A percentile compares a stretch with the other conserved stretches of the same genome.
Evolutionary conservation across 495 filamentous ascomycete genomes (phyloP).

Genomic region (Cryomyces minteri): DNA sequence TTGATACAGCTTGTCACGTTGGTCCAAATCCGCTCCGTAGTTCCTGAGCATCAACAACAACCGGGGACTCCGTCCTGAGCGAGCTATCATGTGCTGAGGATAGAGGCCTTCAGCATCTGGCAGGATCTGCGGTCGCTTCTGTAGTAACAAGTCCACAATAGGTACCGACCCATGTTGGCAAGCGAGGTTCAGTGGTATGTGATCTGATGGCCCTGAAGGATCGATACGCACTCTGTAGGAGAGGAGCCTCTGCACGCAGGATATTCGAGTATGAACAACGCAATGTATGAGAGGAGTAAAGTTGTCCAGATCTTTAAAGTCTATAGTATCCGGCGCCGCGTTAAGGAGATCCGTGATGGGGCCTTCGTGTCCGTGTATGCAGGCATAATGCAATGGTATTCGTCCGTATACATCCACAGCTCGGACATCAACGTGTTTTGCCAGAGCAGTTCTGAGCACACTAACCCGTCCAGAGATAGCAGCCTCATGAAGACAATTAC

Average conservation of each 20-base stretch:
- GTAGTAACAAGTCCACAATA: constrained; percentile 69
- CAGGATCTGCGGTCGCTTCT: constrained; percentile 55
- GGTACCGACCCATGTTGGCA: constrained; percentile 76
- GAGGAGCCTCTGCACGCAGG: constrained; percentile 62
- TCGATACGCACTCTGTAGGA: constrained; percentile 57
- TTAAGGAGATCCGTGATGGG: constrained; percentile 60
- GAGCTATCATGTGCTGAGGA: constrained; percentile 92
- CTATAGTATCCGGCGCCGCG: constrained; percentile 44
- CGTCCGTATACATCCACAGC: constrained; percentile 83
- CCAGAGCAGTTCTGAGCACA: constrained; percentile 56
- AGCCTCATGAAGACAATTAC: constrained; percentile 89
- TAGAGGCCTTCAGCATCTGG: constrained; percentile 92
- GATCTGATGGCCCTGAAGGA: constrained; percentile 65
- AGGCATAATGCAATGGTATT: constrained; percentile 88
- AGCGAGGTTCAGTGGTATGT: constrained; percentile 84
- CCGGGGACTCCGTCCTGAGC: constrained; percentile 64
- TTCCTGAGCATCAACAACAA: constrained; percentile 62
- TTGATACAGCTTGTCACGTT: constrained; percentile 84
- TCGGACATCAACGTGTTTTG: constrained; percentile 51
- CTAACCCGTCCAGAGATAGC: constrained; percentile 70
- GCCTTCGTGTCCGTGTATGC: constrained; percentile 76
- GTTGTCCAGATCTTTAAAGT: constrained; percentile 86
- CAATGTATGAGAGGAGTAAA: constrained; percentile 91
- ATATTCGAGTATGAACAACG: constrained; percentile 66
- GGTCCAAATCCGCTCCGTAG: constrained; percentile 82